phyloP scores from a whole-genome alignment of 2,329 filamentous ascomycete species.

The Xylariaceae sp. region DNA sequence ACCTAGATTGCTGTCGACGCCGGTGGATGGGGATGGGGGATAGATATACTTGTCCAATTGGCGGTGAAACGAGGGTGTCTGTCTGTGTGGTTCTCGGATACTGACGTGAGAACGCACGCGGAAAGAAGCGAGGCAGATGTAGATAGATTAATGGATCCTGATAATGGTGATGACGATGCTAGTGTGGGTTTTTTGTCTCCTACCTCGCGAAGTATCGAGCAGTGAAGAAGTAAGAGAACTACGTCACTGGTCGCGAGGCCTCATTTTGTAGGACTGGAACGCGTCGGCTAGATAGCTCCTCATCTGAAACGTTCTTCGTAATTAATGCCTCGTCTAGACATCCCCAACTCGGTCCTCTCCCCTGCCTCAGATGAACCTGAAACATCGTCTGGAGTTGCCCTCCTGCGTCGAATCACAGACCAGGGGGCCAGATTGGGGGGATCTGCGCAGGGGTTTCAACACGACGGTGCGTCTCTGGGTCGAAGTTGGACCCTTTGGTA shows the following conservation, averaged over 20 bases:
- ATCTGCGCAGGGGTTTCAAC: slow-evolving; percentile 21
- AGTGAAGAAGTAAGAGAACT: not conserved
- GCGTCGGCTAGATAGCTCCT: slow-evolving; percentile 19
- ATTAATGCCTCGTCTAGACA: slow-evolving; percentile 16
- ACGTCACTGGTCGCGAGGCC: slow-evolving; percentile 25
- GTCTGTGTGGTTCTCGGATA: not conserved
- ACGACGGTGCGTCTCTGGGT: slow-evolving; percentile 15
- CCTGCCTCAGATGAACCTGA: not conserved
- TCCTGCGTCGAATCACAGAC: not conserved
- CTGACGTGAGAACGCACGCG: not conserved
- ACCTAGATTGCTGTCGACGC: not conserved
- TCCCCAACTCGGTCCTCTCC: slow-evolving; percentile 9
- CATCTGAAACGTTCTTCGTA: slow-evolving; percentile 17
- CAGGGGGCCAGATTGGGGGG: slow-evolving; percentile 6
- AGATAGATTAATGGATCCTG: no score
- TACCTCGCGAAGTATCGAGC: slow-evolving; percentile 1
- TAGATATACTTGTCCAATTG: not conserved
- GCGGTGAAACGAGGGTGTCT: not conserved
- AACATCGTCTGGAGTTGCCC: slow-evolving; percentile 1
- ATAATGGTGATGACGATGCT: slow-evolving; percentile 2
- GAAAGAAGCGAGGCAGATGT: no score
- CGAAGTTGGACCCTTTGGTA: not conserved
- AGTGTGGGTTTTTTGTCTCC: slow-evolving; percentile 9
- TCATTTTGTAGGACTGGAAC: slow-evolving; percentile 8
- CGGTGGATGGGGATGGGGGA: not conserved